phyloP scores from a whole-genome alignment of 306 rosid species.

The Acacia acuminata region DNA sequence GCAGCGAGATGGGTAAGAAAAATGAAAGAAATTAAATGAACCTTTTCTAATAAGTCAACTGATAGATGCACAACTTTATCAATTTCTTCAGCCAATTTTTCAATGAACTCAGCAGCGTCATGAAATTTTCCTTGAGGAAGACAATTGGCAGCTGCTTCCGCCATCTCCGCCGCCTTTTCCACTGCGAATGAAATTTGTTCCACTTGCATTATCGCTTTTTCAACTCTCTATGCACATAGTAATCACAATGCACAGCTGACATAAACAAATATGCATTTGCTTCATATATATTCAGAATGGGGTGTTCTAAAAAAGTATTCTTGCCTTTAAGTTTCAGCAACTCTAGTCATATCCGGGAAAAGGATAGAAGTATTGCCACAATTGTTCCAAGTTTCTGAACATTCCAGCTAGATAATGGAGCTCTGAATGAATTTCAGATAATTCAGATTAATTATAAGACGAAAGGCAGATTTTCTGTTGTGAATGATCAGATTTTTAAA shows the following conservation, averaged over 20 bases:
- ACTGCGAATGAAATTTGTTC: not conserved
- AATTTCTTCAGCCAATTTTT: slow-evolving; percentile 33
- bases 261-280: too few relatives aligned
- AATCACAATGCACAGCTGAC: too few relatives aligned
- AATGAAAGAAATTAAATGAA: not conserved
- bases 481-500: too few relatives aligned
- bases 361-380: slow-evolving; percentile 45
- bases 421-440: not conserved
- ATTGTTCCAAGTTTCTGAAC: slow-evolving; percentile 56
- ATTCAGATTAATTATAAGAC: not conserved
- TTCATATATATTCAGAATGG: not conserved
- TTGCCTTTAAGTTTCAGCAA: slow-evolving; percentile 49
- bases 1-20: not conserved
- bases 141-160: slow-evolving; percentile 44
- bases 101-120: slow-evolving; percentile 31
- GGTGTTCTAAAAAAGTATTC: not conserved
- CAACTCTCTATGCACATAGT: too few relatives aligned
- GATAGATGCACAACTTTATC: slow-evolving; percentile 29
- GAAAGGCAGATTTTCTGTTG: too few relatives aligned
- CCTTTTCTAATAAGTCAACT: slow-evolving; percentile 42
- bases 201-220: too few relatives aligned
- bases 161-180: slow-evolving; percentile 58
- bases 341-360: slow-evolving; percentile 61
- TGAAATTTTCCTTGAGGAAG: slow-evolving; percentile 44
- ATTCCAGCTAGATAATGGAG: slow-evolving; percentile 44